These are phyloP conservation scores for Albizia julibrissin DNA, from an alignment of 306 rosid species.

Conservation along the genomic window DNA sequence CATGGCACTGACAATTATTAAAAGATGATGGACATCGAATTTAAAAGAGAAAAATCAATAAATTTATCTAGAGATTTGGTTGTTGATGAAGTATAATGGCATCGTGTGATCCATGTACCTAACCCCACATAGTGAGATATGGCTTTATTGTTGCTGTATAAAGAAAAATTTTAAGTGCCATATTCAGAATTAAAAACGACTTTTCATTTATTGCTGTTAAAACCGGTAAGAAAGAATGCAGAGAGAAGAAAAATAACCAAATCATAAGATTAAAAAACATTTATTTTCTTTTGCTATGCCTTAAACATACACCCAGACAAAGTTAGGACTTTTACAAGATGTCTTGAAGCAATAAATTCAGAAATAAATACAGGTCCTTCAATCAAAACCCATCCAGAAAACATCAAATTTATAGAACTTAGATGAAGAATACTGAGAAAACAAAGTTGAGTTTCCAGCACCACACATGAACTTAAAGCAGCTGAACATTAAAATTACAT, in stretches of 20 bases:
- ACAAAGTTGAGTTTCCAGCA: not conserved
- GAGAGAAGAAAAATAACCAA: not conserved
- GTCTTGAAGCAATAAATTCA: no score
- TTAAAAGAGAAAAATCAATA: not conserved
- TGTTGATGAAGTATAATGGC: no score
- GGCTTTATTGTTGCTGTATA: no score
- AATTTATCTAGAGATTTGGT: not conserved
- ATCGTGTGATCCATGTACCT: no score
- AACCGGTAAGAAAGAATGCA: not conserved
- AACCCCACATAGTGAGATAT: no score
- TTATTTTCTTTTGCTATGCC: not conserved
- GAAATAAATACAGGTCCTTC: not conserved
- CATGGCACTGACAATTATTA: constrained; percentile 1
- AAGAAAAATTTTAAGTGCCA: no score
- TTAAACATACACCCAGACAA: not conserved
- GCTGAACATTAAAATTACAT: not conserved
- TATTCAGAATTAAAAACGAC: not conserved
- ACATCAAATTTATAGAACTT: not conserved
- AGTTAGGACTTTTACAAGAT: not conserved
- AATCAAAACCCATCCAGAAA: not conserved
- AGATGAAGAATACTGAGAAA: not conserved
- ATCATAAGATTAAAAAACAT: not conserved
- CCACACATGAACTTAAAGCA: not conserved
- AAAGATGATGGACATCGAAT: not conserved
- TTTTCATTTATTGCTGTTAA: not conserved